Evolutionary conservation across 2,329 filamentous ascomycete genomes (phyloP).

Genomic region (Aotearoamyces nothofagi): DNA sequence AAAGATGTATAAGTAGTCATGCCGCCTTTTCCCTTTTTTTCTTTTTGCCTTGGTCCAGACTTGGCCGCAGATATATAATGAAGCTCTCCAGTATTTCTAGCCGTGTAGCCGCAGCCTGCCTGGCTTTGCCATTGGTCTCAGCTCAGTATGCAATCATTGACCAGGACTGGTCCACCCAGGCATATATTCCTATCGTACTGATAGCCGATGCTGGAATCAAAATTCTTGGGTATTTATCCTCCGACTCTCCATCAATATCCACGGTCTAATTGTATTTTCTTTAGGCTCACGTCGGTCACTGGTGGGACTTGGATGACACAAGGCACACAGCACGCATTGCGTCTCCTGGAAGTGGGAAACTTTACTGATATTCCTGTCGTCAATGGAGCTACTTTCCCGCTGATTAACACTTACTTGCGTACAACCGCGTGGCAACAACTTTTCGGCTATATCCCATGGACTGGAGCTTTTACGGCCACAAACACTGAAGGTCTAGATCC

Average conservation of each 20-base stretch:
- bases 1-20: too few relatives aligned
- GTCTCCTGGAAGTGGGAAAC: slow-evolving; percentile 29
- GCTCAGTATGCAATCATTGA: slow-evolving; percentile 28
- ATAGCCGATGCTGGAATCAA: slow-evolving; percentile 28
- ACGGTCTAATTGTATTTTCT: not conserved
- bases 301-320: slow-evolving; percentile 30
- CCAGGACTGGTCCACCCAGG: slow-evolving; percentile 28
- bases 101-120: too few relatives aligned
- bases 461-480: slow-evolving; percentile 27
- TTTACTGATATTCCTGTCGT: slow-evolving; percentile 31
- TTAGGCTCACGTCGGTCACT: slow-evolving; percentile 15
- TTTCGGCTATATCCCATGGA: slow-evolving; percentile 27
- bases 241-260: slow-evolving; percentile 1
- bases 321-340: slow-evolving; percentile 28
- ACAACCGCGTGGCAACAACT: slow-evolving; percentile 28
- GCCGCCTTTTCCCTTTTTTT: too few relatives aligned
- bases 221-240: slow-evolving; percentile 24
- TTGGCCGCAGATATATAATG: too few relatives aligned
- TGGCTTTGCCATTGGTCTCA: too few relatives aligned
- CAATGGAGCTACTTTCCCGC: slow-evolving; percentile 28
- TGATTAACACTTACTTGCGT: slow-evolving; percentile 28
- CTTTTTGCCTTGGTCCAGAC: too few relatives aligned
- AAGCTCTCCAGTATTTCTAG: too few relatives aligned
- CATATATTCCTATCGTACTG: slow-evolving; percentile 28
- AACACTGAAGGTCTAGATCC: slow-evolving; percentile 30